Percentiles rank a stretch among this genome's conserved stretches.
Conservation (phyloP, 108 stramenopile species). For the Thalassiosira profunda region DNA sequence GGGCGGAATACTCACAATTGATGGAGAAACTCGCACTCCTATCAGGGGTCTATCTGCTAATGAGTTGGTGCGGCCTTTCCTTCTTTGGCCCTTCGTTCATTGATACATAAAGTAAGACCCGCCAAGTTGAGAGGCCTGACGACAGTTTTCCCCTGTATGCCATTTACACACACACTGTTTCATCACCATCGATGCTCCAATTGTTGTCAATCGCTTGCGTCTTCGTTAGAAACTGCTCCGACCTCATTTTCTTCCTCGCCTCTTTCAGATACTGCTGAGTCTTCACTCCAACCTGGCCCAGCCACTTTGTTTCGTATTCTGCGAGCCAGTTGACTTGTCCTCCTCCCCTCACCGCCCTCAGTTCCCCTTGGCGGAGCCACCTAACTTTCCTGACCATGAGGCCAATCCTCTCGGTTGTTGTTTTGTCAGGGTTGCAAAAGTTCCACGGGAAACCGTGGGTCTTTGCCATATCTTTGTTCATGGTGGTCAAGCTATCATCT, state of each 20-base stretch:
- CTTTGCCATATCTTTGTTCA: no score
- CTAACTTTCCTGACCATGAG: conserved; percentile 5
- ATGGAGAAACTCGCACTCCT: conserved; percentile 61
- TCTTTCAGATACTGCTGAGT: not conserved
- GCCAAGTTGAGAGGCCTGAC: no score
- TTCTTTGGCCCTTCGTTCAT: conserved; percentile 51
- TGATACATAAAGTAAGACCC: conserved; percentile 7
- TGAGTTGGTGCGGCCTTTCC: conserved; percentile 66
- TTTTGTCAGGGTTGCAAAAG: not conserved
- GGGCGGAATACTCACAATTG: conserved; percentile 49
- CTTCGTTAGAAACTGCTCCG: not conserved
- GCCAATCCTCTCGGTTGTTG: not conserved
- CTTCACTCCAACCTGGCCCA: not conserved
- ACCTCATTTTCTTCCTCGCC: conserved; percentile 1
- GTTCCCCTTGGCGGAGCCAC: conserved; percentile 10
- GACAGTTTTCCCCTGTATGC: no score
- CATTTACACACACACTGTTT: no score
- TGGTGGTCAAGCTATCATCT: not conserved
- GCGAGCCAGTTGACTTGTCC: conserved; percentile 1
- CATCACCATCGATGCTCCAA: no score
- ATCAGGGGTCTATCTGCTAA: conserved; percentile 47
- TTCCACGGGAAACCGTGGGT: no score
- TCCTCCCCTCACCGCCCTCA: not conserved
- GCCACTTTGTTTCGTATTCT: not conserved
- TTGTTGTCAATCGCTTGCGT: not conserved